Evolutionary conservation across 371 early-diverging fungal species (phyloP), one percentile per base, ranked within the genome.

Genomic region (Amoeboaphelidium occidentale): DNA sequence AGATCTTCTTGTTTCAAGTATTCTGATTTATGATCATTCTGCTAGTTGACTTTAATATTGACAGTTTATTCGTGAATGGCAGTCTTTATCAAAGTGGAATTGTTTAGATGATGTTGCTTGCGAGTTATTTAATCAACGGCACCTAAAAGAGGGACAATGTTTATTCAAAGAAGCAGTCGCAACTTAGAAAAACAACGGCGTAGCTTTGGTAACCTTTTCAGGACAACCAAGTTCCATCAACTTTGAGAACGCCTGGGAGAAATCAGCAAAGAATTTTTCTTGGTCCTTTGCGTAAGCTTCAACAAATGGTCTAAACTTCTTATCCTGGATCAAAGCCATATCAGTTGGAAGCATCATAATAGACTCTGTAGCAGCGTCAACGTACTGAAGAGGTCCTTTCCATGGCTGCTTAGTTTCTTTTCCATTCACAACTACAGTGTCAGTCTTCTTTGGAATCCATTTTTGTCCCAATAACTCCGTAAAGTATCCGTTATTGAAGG

Each of bases 401-500:
- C 49, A 48, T 4, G 27, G 27, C 43, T 50, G 22, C 45, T 45
- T 45, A 2, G 47, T 32, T 10, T 17, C 39, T 17, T 32, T 32
- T 17, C 17, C 39, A 6, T 32, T 32, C 39, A 32, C 39, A 32
- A 10, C 39, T 17, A 32, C 39, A 10, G 6, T 10, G 17, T 32
- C 39, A 10, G 6, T 17, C 39, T 32, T 32, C 39, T 32, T 32
- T 17, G 10, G 14, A 44, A 23, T 23, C 49, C 49, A 52, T 6
- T 41, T 23, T 17, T 49, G 23, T 4, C 42, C 20, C 27, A 45
- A 41, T 17, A 52, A 25, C 49, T 26, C 26, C 42, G 21, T 27
- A 27, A 52, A 52, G 24, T 52, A 52, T 49, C 25, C 48, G 42
- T 52, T 52, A 23, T 23, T 39, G 49, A 52, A 52, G 23, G 41